A percentile compares a stretch with the other conserved stretches of the same genome.
These are phyloP conservation scores for Colletotrichum spinosum DNA, from an alignment of 2,329 filamentous ascomycete species.

Conservation along the genomic window DNA sequence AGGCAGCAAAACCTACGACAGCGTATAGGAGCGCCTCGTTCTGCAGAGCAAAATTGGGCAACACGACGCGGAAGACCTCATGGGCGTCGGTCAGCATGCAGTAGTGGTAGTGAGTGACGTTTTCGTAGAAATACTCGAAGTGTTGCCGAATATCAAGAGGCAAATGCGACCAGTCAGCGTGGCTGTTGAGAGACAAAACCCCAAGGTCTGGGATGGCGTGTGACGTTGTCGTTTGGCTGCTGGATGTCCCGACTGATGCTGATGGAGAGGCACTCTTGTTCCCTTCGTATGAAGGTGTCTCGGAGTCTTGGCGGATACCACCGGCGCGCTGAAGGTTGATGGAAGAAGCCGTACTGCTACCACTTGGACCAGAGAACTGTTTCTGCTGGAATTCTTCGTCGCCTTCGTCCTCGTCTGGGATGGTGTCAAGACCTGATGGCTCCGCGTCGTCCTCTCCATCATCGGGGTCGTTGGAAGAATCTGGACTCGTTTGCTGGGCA, in stretches of 20 bases:
- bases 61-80: slow-evolving; percentile 78
- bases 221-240: slow-evolving; percentile 48
- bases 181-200: slow-evolving; percentile 34
- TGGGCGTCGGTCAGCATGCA: slow-evolving; percentile 77
- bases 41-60: slow-evolving; percentile 78
- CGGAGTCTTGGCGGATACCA: slow-evolving; percentile 59
- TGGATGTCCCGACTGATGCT: slow-evolving; percentile 57
- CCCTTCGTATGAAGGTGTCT: slow-evolving; percentile 64
- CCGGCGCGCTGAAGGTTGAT: slow-evolving; percentile 48
- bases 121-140: slow-evolving; percentile 80
- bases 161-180: slow-evolving; percentile 67
- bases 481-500: slow-evolving; percentile 59
- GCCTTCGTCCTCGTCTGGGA: slow-evolving; percentile 66
- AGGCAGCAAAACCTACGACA: slow-evolving; percentile 88
- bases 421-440: slow-evolving; percentile 60
- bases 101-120: slow-evolving; percentile 87
- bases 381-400: slow-evolving; percentile 36
- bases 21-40: slow-evolving; percentile 87
- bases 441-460: slow-evolving; percentile 56
- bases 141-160: slow-evolving; percentile 81
- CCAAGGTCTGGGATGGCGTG: slow-evolving; percentile 41
- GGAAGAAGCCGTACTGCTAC: slow-evolving; percentile 53
- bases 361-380: slow-evolving; percentile 43
- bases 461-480: slow-evolving; percentile 66
- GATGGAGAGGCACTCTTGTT: slow-evolving; percentile 66